Base-by-base conservation (phyloP, 768 basidiomycete species). In the Lactarius evosmus region DNA sequence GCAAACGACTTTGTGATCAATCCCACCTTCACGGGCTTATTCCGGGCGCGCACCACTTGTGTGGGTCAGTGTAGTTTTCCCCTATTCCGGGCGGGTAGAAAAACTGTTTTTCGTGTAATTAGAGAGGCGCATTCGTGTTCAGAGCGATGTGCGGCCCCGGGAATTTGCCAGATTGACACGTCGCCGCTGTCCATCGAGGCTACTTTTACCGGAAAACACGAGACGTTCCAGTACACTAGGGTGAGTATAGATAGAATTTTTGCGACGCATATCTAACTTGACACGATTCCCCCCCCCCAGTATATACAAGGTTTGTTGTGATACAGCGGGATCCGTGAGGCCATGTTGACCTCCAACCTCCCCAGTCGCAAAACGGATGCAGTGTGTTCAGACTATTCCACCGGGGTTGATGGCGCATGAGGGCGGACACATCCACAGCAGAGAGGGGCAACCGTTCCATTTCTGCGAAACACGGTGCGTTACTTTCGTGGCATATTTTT, bases 181-280 rank as follows among this genome's bases (percentile, higher is more conserved):
- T 75, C 79, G 0, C 86, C 86, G 0, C 80, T 82, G 58, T 82
- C 84, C 0, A 79, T 87, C 36, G 82, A 85, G 67, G 83, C 84
- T 6, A 85, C 83, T 0, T 87, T 87, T 66, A 80, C 79, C 0
- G 86, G 85, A 0, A 75, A 72, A 62, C 82, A 86, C 55, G 83
- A 85, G 63, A 84, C 80, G 0, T 87, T 86, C 67, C 80, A 83
- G 68, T 87, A 84, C 56, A 87, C 86, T 0, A 87, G 86, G 77
- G 86, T 83, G 56, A 30, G 12, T 22, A 14, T 12, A 25, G 12
- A 49, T 49, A 49, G 4, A 25, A 25, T 4, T 46, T 46, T 69
- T 63, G 9, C 7, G 27, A 19, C n/a, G 11, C 11, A 40, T 5
- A 30, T 33, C 14, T 40, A 14, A 46, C 22, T 25, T 49, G 22